Conservation (phyloP, 345 rosid species). For the Barbarea vulgaris region DNA sequence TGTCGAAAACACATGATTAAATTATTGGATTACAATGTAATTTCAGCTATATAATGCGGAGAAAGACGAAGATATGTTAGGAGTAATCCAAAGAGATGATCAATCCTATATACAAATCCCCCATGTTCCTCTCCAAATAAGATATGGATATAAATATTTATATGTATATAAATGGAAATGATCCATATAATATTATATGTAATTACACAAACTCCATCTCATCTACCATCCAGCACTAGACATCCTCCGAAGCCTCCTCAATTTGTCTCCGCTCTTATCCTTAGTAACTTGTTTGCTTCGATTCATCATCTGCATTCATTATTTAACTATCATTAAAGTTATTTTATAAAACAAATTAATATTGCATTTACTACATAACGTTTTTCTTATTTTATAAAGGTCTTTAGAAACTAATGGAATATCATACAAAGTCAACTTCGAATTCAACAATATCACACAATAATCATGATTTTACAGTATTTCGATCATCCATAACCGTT, state of each 20-base stretch:
- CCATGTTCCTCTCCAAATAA: background rate
- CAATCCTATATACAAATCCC: background rate
- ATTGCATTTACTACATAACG: background rate
- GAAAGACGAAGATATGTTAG: background rate
- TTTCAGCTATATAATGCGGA: background rate
- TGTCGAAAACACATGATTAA: background rate
- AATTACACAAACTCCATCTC: slow-evolving; percentile 25
- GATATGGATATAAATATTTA: background rate
- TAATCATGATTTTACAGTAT: background rate
- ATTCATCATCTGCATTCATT: slow-evolving; percentile 45
- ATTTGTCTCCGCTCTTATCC: slow-evolving; percentile 50
- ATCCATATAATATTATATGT: slow-evolving; percentile 1
- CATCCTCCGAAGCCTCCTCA: slow-evolving; percentile 58
- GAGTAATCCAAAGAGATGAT: background rate
- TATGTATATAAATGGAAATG: slow-evolving; percentile 19
- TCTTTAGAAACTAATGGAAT: background rate
- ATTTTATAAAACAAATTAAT: background rate
- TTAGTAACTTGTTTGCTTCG: slow-evolving; percentile 40
- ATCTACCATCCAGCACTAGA: slow-evolving; percentile 62
- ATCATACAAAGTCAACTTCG: background rate
- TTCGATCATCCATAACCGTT: background rate
- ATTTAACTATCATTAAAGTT: background rate
- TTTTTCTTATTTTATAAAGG: slow-evolving; percentile 8
- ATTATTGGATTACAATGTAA: background rate
- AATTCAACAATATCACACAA: background rate